phyloP scores from a whole-genome alignment of 75 land plant species.

The Sequoia sempervirens region DNA sequence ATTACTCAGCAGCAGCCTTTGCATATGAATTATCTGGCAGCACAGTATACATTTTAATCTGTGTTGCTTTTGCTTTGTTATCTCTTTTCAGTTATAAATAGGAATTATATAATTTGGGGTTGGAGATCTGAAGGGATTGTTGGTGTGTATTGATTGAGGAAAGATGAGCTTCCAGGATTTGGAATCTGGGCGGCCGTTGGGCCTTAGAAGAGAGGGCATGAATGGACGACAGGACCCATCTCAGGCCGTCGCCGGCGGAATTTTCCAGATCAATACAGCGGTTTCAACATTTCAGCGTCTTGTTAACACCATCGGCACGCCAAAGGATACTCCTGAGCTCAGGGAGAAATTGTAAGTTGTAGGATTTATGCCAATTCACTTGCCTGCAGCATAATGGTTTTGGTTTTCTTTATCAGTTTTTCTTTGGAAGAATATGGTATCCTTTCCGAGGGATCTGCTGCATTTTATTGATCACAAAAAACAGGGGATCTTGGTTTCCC shows the following conservation, averaged over 20 bases:
- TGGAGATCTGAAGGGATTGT: no score
- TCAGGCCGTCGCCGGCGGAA: slow-evolving; percentile 66
- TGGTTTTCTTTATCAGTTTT: background rate
- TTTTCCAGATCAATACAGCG: slow-evolving; percentile 80
- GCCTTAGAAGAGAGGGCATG: slow-evolving; percentile 6
- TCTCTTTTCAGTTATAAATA: no score
- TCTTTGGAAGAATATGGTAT: background rate
- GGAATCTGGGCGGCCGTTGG: slow-evolving; percentile 31
- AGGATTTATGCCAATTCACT: background rate
- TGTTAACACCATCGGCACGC: slow-evolving; percentile 66
- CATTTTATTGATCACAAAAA: background rate
- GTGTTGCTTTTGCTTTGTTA: no score
- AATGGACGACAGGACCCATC: slow-evolving; percentile 47
- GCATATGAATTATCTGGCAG: no score
- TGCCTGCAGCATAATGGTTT: background rate
- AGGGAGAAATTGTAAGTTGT: slow-evolving; percentile 11
- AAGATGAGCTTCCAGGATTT: slow-evolving; percentile 75
- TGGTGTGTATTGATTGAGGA: background rate
- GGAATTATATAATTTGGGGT: no score
- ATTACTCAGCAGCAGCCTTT: no score
- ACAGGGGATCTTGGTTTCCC: background rate
- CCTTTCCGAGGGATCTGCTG: background rate
- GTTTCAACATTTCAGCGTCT: slow-evolving; percentile 71
- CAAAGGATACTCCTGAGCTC: slow-evolving; percentile 75
- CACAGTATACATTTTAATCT: no score